Conservation (phyloP, 2,329 filamentous ascomycete genomes). For the Exserohilum rostratum region DNA sequence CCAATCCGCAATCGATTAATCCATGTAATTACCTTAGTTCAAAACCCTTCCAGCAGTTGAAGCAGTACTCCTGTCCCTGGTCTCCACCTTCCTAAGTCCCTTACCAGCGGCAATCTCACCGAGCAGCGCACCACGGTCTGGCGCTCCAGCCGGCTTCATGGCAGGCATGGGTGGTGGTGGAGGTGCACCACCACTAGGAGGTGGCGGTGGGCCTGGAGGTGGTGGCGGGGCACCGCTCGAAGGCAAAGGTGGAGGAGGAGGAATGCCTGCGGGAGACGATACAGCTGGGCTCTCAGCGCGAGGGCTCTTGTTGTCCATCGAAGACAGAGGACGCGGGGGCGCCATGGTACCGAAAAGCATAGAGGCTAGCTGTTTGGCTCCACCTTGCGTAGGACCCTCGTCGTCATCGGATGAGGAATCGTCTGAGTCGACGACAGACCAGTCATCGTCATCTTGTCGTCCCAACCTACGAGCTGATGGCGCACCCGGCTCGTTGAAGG, state of each 20-base stretch:
- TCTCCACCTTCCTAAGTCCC: conserved; percentile 83
- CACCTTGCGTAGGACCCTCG: conserved; percentile 78
- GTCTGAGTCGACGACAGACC: conserved; percentile 79
- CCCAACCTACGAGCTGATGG: conserved; percentile 60
- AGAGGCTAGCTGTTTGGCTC: conserved; percentile 89
- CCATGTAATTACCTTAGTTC: conserved; percentile 3
- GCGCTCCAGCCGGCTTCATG: conserved; percentile 38
- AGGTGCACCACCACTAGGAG: conserved; percentile 40
- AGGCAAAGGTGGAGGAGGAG: conserved; percentile 61
- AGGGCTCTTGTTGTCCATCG: conserved; percentile 72
- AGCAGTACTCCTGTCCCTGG: conserved; percentile 81
- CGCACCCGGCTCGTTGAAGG: conserved; percentile 55
- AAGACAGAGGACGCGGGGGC: conserved; percentile 84
- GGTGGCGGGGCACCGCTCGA: conserved; percentile 50
- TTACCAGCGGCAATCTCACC: conserved; percentile 83
- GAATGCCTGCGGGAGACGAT: conserved; percentile 51
- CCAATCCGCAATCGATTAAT: not conserved
- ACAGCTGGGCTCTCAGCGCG: conserved; percentile 51
- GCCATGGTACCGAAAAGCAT: conserved; percentile 98
- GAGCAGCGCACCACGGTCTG: conserved; percentile 66
- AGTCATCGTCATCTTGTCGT: conserved; percentile 74
- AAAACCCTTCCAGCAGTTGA: conserved; percentile 76
- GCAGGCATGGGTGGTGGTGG: conserved; percentile 54
- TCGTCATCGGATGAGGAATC: conserved; percentile 72
- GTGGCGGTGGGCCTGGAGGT: conserved; percentile 59